Base-by-base conservation (phyloP, 1,139 yeast genomes). In the Arxiozyma slooffiae region DNA sequence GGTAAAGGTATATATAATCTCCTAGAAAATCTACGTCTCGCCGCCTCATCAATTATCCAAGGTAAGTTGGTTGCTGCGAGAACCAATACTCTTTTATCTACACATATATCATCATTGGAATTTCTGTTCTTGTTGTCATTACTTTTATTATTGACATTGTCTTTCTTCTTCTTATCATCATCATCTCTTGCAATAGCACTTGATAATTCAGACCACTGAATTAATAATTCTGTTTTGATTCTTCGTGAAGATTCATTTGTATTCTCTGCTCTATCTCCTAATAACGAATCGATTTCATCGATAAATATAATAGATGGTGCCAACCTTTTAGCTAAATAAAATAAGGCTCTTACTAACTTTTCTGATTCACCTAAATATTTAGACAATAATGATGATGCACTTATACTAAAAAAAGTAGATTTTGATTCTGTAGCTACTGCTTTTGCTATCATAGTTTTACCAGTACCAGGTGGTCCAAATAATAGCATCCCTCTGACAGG, bases 11-110 rank as follows among this genome's bases (percentile, higher is more conserved):
- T 79, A 60, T 80, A 79, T 49, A 79, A 77, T 51, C 85, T 69
- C 58, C 80, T 73, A 4, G 79, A 79, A 60, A 81, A 81, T 54
- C 85, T 68, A 63, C 85, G 71, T 59, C 85, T 69, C 4, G 85
- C 84, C 1, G 85, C 85, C 55, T 80, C 85, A 64, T 80, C 85
- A 54, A 81, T 80, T 16, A 79, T 74, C 86, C 86, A 81, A 0
- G 86, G 86, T 50, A 80, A 63, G 59, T 80, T 80, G 2, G 85
- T 80, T 1, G 85, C 85, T 3, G 83, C 85, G 37, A 80, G 62
- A 8, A 81, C 80, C 30, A 80, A 68, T 0, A 80, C 85, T 48
- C 82, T 68, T 48, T 69, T 71, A 46, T 60, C 66, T 2, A 9
- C 11, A 2, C 26, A 23, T 1, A 22, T 23, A 16, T 47, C 38